These are phyloP conservation scores for Talaromyces albobiverticillius DNA, from an alignment of 2,329 filamentous ascomycete species.

Conservation along the genomic window DNA sequence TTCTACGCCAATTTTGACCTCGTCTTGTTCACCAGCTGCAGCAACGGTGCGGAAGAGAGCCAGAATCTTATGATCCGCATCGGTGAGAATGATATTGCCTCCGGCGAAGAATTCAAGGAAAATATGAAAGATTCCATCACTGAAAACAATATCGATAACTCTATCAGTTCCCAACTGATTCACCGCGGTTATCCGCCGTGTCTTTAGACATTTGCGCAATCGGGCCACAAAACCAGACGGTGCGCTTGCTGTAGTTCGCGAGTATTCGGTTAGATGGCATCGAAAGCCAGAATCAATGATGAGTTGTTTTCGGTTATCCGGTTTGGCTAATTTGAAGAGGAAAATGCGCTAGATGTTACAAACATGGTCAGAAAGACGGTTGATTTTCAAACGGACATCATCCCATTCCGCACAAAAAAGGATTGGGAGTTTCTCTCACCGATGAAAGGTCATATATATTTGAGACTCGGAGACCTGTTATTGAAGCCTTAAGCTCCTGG, in stretches of 20 bases:
- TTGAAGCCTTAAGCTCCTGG: slow-evolving; percentile 77
- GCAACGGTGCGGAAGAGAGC: slow-evolving; percentile 75
- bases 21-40: slow-evolving; percentile 79
- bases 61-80: slow-evolving; percentile 77
- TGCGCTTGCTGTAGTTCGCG: slow-evolving; percentile 76
- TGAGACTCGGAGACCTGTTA: slow-evolving; percentile 76
- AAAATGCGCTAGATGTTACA: slow-evolving; percentile 66
- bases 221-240: slow-evolving; percentile 83
- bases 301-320: slow-evolving; percentile 82
- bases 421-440: slow-evolving; percentile 33
- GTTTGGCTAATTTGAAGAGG: slow-evolving; percentile 90
- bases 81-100: slow-evolving; percentile 91
- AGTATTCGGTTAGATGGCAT: slow-evolving; percentile 88
- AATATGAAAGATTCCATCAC: slow-evolving; percentile 81
- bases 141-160: slow-evolving; percentile 88
- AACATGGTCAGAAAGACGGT: neutral
- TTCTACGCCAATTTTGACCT: slow-evolving; percentile 70
- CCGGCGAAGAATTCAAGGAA: slow-evolving; percentile 96
- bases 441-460: slow-evolving; percentile 97
- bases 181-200: slow-evolving; percentile 75
- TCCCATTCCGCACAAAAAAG: neutral
- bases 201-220: slow-evolving; percentile 84
- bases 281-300: slow-evolving; percentile 94
- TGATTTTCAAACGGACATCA: no score
- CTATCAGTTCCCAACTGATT: slow-evolving; percentile 88